phyloP scores from a whole-genome alignment of 1,139 yeast genomes.

The Tardiomyces blankii region DNA sequence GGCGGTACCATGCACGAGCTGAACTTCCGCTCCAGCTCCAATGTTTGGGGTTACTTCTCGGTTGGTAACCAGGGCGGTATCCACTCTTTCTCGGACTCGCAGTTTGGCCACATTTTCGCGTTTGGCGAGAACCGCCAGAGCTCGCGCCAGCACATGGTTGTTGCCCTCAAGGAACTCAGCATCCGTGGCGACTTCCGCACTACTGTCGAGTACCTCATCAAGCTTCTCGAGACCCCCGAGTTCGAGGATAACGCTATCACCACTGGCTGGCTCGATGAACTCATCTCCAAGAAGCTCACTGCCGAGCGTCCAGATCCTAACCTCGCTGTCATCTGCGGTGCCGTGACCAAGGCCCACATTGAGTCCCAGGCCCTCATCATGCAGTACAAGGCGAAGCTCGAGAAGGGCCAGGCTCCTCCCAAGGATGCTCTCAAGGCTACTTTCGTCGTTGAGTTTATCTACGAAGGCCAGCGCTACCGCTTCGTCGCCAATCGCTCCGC shows the following conservation, averaged over 20 bases:
- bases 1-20: constrained; percentile 91
- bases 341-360: constrained; percentile 86
- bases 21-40: constrained; percentile 67
- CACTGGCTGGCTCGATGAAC: constrained; percentile 97
- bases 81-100: constrained; percentile 92
- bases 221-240: constrained; percentile 89
- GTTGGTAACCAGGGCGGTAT: constrained; percentile 79
- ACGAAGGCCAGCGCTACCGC: constrained; percentile 86
- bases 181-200: constrained; percentile 86
- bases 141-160: constrained; percentile 62
- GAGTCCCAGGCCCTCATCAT: constrained; percentile 61
- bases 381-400: constrained; percentile 63
- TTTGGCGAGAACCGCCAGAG: constrained; percentile 83
- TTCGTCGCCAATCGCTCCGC: constrained; percentile 94
- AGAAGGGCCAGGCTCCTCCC: constrained; percentile 91
- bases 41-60: constrained; percentile 91
- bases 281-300: constrained; percentile 83
- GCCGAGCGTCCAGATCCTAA: constrained; percentile 93
- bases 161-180: constrained; percentile 77
- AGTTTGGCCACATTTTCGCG: constrained; percentile 90
- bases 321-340: constrained; percentile 92
- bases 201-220: constrained; percentile 81
- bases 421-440: constrained; percentile 72
- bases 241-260: constrained; percentile 94
- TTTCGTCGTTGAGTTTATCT: constrained; percentile 87